Conservation (phyloP, 768 basidiomycete species). For the Galerina marginata region DNA sequence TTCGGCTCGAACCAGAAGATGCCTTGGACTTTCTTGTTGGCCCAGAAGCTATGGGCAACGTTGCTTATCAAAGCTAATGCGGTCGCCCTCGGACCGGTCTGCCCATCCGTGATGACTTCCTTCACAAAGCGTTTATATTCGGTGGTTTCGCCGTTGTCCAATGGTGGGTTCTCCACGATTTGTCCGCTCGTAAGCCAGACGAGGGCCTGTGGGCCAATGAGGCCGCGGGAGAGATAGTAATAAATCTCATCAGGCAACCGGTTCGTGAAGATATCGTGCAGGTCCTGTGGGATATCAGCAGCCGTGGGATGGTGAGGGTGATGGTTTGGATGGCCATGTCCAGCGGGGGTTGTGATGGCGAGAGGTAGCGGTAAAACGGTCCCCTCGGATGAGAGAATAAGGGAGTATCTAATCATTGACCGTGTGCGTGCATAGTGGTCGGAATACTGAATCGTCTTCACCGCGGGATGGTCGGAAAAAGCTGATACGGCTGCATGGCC, state of each 20-base stretch:
- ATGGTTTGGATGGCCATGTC: conserved; percentile 58
- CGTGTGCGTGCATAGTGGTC: conserved; percentile 91
- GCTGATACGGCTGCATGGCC: conserved; percentile 82
- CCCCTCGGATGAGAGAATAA: conserved; percentile 90
- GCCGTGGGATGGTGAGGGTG: conserved; percentile 75
- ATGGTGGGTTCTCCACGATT: conserved; percentile 83
- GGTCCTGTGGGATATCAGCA: conserved; percentile 86
- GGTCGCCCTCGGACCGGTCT: conserved; percentile 91
- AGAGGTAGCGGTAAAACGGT: conserved; percentile 80
- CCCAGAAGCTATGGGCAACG: conserved; percentile 83
- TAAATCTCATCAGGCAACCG: conserved; percentile 96
- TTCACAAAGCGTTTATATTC: conserved; percentile 96
- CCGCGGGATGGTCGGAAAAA: conserved; percentile 80
- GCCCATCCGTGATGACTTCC: conserved; percentile 94
- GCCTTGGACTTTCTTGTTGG: conserved; percentile 71
- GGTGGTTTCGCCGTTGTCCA: conserved; percentile 94
- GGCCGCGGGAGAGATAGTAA: conserved; percentile 93
- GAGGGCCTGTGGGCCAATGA: conserved; percentile 86
- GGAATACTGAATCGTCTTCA: conserved; percentile 77
- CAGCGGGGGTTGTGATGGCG: conserved; percentile 57
- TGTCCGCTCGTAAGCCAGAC: conserved; percentile 94
- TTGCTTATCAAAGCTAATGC: conserved; percentile 87
- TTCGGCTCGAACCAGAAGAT: conserved; percentile 78
- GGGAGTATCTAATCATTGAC: conserved; percentile 89
- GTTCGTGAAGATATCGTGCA: conserved; percentile 94